Evolutionary conservation across 2,329 filamentous ascomycete genomes (phyloP), one percentile per base, ranked within the genome.

Genomic region (Lasiodiplodia sp.): DNA sequence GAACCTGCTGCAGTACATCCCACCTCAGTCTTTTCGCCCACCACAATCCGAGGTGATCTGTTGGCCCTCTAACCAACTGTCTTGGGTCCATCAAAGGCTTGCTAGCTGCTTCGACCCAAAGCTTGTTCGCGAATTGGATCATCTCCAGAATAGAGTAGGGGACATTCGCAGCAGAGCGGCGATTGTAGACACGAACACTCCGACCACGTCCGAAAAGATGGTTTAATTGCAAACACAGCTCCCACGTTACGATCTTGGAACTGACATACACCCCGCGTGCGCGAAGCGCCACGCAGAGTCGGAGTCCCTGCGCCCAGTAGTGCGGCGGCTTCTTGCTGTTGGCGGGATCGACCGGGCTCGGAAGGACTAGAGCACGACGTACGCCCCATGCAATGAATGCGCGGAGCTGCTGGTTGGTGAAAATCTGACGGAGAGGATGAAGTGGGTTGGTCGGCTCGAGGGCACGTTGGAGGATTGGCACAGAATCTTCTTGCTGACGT

Each of bases 351-450:
- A 71, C 64, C 2, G 69, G 66, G 2, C 73, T 72, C 21, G 74
- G 73, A 31, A 71, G 70, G 2, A 77, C 71, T 28, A 78, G 69
- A 5, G 73, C 75, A 18, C 75, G 72, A 28, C 72, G 72, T 63
- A 80, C 76, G 8, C 78, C 78, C 78, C 78, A 80, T 2, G 74
- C 69, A 37, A 80, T 70, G 40, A 80, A 70, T 3, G 67, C 77
- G 66, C 77, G 75, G 21, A 75, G 72, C 34, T 78, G 73, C 0
- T 70, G 67, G 1, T 69, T 68, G 0, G 71, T 70, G 37, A 79
- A 77, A 1, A 80, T 69, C 28, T 69, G 62, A 8, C 74, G 72
- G 25, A 79, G 64, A 10, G 78, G 77, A 57, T 79, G 77, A 2
- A 28, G 18, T 37, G 58, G 69, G 4, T 70, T 38, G 1, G 52